Conservation (phyloP, 768 basidiomycete species). For the Russula sp. region DNA sequence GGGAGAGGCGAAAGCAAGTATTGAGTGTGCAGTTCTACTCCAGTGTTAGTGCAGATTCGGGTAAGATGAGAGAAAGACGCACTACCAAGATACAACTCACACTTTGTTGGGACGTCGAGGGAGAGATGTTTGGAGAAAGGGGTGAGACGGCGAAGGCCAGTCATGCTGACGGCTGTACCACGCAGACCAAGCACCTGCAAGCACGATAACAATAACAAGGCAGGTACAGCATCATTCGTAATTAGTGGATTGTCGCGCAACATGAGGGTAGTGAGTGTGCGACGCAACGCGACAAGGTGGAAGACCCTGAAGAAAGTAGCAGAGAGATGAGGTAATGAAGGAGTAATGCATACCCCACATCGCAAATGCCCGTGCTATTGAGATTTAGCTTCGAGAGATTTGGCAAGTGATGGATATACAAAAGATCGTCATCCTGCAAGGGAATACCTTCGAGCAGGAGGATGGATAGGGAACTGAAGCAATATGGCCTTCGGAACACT, state of each 20-base stretch:
- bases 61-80: constrained; percentile 19
- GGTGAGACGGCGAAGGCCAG: constrained; percentile 50
- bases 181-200: constrained; percentile 47
- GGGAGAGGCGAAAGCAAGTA: constrained; percentile 45
- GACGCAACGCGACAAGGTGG: constrained; percentile 50
- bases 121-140: constrained; percentile 37
- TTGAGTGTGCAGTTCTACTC: constrained; percentile 39
- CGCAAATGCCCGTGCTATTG: constrained; percentile 41
- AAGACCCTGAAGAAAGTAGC: constrained; percentile 41
- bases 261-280: constrained; percentile 46
- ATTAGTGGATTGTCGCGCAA: constrained; percentile 48
- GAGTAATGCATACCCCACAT: not conserved
- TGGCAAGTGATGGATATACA: constrained; percentile 1
- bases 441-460: not conserved
- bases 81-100: constrained; percentile 53
- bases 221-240: constrained; percentile 51
- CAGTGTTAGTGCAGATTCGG: not conserved
- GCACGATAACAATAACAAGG: constrained; percentile 43
- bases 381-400: not conserved
- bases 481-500: not conserved
- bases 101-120: constrained; percentile 48
- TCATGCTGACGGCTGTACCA: constrained; percentile 50
- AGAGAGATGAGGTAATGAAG: not conserved
- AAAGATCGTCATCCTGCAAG: not conserved
- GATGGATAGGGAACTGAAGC: not conserved